Base-by-base conservation (phyloP, 2,329 filamentous ascomycete genomes). In the Tolypocladium nubicola region DNA sequence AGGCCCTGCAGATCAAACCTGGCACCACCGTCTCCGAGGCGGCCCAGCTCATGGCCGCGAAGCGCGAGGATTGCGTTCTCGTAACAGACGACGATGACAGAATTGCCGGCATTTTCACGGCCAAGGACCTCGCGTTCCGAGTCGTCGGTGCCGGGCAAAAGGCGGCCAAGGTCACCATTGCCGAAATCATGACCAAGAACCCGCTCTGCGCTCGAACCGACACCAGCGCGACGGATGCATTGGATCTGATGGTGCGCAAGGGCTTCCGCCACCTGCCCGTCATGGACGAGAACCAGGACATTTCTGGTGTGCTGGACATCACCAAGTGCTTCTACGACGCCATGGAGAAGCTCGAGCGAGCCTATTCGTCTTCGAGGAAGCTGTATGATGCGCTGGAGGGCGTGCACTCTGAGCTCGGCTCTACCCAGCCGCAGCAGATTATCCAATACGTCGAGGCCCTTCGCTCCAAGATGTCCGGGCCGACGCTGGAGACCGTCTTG, bases 291-390 rank as follows among this genome's bases (percentile, higher is more conserved):
- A 97, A 99, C 73, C 94, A 99, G 75, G 93, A 99, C 69, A 99
- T 99, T 61, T 96, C 92, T 9, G 94, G 94, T 78, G 92, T 99
- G 64, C 79, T 99, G 56, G 94, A 99, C 73, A 99, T 99, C 66
- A 99, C 94, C 58, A 99, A 97, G 76, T 99, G 94, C 76, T 99
- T 99, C 75, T 99, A 99, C 75, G 94, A 99, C 75, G 94, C 94
- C 49, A 99, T 99, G 94, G 94, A 99, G 79, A 99, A 99, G 79
- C 78, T 99, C 60, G 94, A 99, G 79, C 88, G 94, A 55, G 94
- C 94, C 54, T 99, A 99, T 73, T 91, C 90, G 63, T 97, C 94
- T 19, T 99, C 94, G n/a, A 86, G 94, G 65, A 96, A 97, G 75
- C 82, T 99, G 26, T 97, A 99, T 72, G 94, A 97, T 78, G 94